These are phyloP conservation scores for Boletus coccyginus DNA, from an alignment of 768 basidiomycete genomes.

Conservation along the genomic window DNA sequence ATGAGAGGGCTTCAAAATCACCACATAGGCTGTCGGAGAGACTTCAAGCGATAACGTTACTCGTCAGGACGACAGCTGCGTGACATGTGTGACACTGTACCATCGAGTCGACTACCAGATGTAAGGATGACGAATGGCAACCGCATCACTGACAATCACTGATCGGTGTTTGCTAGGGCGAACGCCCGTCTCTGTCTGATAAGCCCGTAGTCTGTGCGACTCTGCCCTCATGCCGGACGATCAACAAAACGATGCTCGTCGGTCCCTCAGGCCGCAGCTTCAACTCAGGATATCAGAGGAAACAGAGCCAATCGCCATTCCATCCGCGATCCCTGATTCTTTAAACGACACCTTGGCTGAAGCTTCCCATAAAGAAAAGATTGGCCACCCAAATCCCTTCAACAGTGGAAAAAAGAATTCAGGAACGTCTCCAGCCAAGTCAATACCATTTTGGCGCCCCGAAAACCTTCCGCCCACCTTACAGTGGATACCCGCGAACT, in stretches of 20 bases:
- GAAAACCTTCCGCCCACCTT: slow-evolving; percentile 32
- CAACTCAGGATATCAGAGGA: slow-evolving; percentile 6
- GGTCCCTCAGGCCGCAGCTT: background rate
- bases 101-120: too few relatives aligned
- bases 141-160: too few relatives aligned
- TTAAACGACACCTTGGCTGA: background rate
- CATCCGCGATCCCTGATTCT: background rate
- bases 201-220: too few relatives aligned
- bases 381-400: background rate
- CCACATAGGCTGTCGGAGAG: too few relatives aligned
- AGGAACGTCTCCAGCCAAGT: background rate
- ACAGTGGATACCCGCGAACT: slow-evolving; percentile 58
- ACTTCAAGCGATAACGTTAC: too few relatives aligned
- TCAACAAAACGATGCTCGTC: background rate
- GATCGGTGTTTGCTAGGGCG: too few relatives aligned
- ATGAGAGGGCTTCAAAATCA: too few relatives aligned
- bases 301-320: background rate
- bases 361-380: background rate
- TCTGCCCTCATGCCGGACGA: slow-evolving; percentile 9
- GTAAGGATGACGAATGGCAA: too few relatives aligned
- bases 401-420: background rate
- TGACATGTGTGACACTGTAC: too few relatives aligned
- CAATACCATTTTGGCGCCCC: background rate
- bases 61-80: too few relatives aligned
- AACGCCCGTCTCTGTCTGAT: too few relatives aligned